A percentile compares a stretch with the other conserved stretches of the same genome.
phyloP scores from a whole-genome alignment of 345 rosid genomes.

The Bretschneidera sinensis region DNA sequence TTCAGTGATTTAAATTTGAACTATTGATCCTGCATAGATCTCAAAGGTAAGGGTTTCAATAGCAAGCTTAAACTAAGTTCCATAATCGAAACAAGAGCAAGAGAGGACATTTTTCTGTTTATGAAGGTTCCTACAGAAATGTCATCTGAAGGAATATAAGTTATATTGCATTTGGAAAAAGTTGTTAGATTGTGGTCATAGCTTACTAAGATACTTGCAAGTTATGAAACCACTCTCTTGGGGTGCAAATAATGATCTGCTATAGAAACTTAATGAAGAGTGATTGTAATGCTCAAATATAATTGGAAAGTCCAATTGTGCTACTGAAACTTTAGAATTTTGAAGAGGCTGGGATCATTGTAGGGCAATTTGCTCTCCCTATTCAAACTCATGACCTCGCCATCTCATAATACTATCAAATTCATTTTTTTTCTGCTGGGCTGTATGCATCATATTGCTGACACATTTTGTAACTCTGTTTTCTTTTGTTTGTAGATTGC shows the following conservation, averaged over 20 bases:
- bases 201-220: too few species aligned
- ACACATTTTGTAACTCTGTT: not conserved
- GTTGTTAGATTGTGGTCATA: too few species aligned
- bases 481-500: slow-evolving; percentile 39
- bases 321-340: too few species aligned
- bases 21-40: not conserved
- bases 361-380: too few species aligned
- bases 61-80: not conserved
- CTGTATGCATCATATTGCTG: not conserved
- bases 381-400: too few species aligned
- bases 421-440: not conserved
- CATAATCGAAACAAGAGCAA: not conserved
- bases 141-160: too few species aligned
- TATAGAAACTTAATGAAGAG: not conserved
- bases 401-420: too few species aligned
- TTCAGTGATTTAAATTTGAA: too few species aligned
- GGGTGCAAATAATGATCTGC: too few species aligned
- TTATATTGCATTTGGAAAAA: not conserved
- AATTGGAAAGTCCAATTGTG: too few species aligned
- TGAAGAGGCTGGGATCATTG: not conserved
- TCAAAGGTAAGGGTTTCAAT: not conserved
- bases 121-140: too few species aligned
- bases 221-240: too few species aligned
- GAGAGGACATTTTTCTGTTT: not conserved
- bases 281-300: not conserved